Evolutionary conservation across 164 flowering plant genomes (phyloP).

Genomic region (Umbilicus rupestris): DNA sequence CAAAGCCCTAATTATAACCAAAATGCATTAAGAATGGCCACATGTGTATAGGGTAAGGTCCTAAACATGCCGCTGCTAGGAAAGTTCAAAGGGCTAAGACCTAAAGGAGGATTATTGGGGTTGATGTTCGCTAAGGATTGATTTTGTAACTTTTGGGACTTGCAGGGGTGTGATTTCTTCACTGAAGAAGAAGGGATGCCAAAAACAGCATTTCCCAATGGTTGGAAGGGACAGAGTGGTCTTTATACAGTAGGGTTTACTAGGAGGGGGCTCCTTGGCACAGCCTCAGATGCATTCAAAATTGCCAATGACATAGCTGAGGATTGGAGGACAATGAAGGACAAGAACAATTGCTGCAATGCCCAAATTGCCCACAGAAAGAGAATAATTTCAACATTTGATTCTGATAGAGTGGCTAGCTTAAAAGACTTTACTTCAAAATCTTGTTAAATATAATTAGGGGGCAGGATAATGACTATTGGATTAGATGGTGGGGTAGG

Average conservation of each 20-base stretch:
- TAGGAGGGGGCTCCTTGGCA: conserved; percentile 66
- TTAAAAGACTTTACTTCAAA: background rate
- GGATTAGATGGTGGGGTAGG: background rate
- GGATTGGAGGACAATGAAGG: conserved; percentile 39
- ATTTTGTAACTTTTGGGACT: background rate
- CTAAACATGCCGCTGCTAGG: background rate
- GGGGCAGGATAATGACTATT: background rate
- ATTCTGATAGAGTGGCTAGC: background rate
- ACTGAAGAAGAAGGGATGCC: conserved; percentile 87
- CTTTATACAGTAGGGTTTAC: conserved; percentile 84
- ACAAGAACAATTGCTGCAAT: conserved; percentile 6
- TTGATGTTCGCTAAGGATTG: too few species aligned
- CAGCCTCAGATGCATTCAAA: conserved; percentile 61
- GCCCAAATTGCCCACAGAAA: conserved; percentile 13
- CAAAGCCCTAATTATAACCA: background rate
- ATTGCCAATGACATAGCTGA: conserved; percentile 54
- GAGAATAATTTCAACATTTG: background rate
- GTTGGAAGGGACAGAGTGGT: conserved; percentile 78
- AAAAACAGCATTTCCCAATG: conserved; percentile 58
- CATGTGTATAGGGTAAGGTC: background rate
- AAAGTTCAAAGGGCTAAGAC: background rate
- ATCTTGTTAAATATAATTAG: background rate
- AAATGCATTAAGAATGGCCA: background rate
- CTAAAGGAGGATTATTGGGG: too few species aligned
- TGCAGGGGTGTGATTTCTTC: conserved; percentile 63